Conservation (phyloP, 805 yeast species). For the Saccharomyces mikatae region DNA sequence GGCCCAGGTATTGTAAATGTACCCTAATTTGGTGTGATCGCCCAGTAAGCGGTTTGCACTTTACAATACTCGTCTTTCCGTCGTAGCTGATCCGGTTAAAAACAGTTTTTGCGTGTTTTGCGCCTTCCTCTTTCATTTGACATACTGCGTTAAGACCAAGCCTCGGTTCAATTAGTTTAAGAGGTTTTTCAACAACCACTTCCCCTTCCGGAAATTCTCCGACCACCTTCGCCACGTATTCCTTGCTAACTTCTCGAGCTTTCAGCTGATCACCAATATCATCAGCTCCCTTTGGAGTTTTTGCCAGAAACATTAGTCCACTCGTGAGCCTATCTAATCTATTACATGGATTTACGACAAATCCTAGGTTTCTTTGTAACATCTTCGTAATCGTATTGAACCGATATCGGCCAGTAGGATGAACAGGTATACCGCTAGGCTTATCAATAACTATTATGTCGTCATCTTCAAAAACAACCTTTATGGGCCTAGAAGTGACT, state of each 20-base stretch:
- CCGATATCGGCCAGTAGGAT: conserved; percentile 83
- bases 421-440: conserved; percentile 92
- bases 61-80: conserved; percentile 53
- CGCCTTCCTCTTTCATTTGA: conserved; percentile 25
- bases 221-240: conserved; percentile 76
- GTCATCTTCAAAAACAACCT: conserved; percentile 64
- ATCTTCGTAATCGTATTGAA: conserved; percentile 69
- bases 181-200: conserved; percentile 55
- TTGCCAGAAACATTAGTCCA: conserved; percentile 86
- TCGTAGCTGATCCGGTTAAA: conserved; percentile 64
- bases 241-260: conserved; percentile 69
- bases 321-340: conserved; percentile 83
- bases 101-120: conserved; percentile 65
- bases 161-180: conserved; percentile 65
- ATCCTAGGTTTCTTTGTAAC: conserved; percentile 59
- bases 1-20: conserved; percentile 78
- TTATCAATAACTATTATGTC: conserved; percentile 77
- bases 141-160: conserved; percentile 53
- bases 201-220: conserved; percentile 70
- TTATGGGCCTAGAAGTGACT: conserved; percentile 48
- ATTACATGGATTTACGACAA: conserved; percentile 74
- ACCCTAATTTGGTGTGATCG: conserved; percentile 93
- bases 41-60: conserved; percentile 82
- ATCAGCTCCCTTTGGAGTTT: conserved; percentile 70
- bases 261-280: conserved; percentile 61